Percentiles rank a stretch among this genome's conserved stretches.
Conservation (phyloP, 495 filamentous ascomycete species). For the Aspergillus coremiiformis region DNA sequence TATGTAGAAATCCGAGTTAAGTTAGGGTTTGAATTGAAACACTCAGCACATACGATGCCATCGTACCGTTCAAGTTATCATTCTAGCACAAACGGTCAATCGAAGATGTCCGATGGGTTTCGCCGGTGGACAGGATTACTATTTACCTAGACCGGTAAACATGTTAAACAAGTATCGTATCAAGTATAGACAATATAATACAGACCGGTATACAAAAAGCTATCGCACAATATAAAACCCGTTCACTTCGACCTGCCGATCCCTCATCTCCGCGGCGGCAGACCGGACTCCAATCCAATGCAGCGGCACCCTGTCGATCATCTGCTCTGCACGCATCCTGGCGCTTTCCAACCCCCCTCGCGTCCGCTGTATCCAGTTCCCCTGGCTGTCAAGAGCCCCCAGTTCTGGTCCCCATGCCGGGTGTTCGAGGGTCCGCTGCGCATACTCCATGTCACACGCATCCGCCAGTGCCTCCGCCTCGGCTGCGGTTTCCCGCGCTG, state of each 20-base stretch:
- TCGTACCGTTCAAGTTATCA: no score
- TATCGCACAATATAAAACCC: constrained; percentile 36
- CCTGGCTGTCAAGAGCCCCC: constrained; percentile 15
- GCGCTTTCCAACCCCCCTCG: constrained; percentile 33
- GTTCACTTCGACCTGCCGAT: constrained; percentile 30
- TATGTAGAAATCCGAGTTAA: no score
- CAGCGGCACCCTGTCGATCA: constrained; percentile 46
- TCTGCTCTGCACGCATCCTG: constrained; percentile 37
- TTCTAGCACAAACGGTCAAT: no score
- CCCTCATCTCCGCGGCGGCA: constrained; percentile 39
- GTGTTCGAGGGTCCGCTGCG: constrained; percentile 45
- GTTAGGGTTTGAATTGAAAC: no score
- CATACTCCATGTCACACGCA: constrained; percentile 41
- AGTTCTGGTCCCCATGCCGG: constrained; percentile 46
- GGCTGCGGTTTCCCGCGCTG: constrained; percentile 22
- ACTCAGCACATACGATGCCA: no score
- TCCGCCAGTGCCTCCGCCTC: constrained; percentile 38
- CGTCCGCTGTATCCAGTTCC: constrained; percentile 25
- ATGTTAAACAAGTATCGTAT: neutral
- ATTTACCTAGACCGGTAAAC: no score
- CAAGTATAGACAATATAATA: neutral
- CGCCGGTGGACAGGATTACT: no score
- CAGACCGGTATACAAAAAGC: neutral
- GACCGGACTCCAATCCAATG: constrained; percentile 50
- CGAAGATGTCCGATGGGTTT: no score